Evolutionary conservation across 192 early-diverging fungal species (phyloP), one percentile per base, ranked within the genome.

Genomic region (Funneliformis geosporum): DNA sequence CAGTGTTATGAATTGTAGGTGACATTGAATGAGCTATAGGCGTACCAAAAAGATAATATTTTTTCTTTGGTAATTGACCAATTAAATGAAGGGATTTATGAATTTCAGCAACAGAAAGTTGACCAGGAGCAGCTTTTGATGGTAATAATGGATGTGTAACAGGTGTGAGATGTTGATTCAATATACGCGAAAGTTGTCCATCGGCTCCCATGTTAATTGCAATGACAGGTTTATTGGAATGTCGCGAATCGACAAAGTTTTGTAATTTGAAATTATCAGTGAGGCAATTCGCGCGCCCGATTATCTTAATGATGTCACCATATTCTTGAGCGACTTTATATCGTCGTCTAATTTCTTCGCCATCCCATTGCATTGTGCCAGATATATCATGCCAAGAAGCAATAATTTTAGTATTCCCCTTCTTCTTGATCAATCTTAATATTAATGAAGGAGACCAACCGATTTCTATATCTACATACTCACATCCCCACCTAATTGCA

Each of bases 291-390:
- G 96, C 96, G 16, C 81, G 83, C 23, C 97, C 96, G 70, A 99
- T 94, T 62, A 99, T 85, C 86, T 99, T 99, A 84, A 95, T 90
- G 71, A 98, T 91, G 80, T 99, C 95, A 64, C 93, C 94, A 78
- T 88, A 86, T 2, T 87, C 79, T 10, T 87, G 81, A 10, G 91
- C 92, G 9, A 76, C 25, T 25, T 81, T 80, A 81, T 94, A 94
- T 78, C 87, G 87, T 16, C 81, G 80, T 60, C 88, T 71, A 80
- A 94, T 84, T 8, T 80, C 81, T 1, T 84, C 84, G 50, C 84
- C 85, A 75, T 84, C 82, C 95, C 95, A 96, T 38, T 88, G 76
- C 11, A 86, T 91, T 38, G 67, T 83, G 60, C 92, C 91, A 8
- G 84, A 79, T 21, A 90, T 77, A 83, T 99, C 97, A 82, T 99